Conservation (phyloP, 768 basidiomycete genomes). For the Trametes sanguinea region DNA sequence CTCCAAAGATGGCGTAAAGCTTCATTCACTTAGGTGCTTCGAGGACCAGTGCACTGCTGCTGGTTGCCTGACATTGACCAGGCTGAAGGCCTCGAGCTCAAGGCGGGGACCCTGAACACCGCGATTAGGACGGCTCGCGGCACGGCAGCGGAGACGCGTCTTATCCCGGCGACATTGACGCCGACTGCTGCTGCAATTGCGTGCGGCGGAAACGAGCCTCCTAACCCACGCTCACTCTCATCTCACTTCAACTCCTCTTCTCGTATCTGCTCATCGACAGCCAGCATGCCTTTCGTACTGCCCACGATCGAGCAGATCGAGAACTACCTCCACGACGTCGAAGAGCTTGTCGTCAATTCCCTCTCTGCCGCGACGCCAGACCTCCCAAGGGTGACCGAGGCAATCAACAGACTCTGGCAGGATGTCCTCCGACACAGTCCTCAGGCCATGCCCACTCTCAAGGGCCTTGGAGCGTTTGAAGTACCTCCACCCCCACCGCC, state of each 20-base stretch:
- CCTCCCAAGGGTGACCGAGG: conserved; percentile 65
- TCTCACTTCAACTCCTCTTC: neutral
- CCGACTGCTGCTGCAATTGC: neutral
- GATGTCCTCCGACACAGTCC: conserved; percentile 85
- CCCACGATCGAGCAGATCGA: conserved; percentile 62
- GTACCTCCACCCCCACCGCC: conserved; percentile 70
- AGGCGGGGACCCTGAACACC: neutral
- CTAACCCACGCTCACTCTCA: conserved; percentile 7
- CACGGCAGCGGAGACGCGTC: conserved; percentile 9
- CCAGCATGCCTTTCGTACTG: conserved; percentile 24
- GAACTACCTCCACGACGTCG: conserved; percentile 65
- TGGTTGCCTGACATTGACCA: neutral
- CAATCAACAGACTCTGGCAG: conserved; percentile 68
- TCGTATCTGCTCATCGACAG: neutral
- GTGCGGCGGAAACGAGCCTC: conserved; percentile 3
- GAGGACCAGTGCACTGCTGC: neutral
- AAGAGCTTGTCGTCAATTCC: conserved; percentile 60
- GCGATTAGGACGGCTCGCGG: neutral
- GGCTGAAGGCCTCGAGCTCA: too few species aligned
- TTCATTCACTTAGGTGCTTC: too few species aligned
- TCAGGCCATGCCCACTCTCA: conserved; percentile 46
- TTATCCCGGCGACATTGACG: conserved; percentile 1
- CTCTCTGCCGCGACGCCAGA: conserved; percentile 58
- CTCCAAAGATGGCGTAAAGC: too few species aligned
- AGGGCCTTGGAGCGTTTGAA: conserved; percentile 70